These are phyloP conservation scores for Murraya koenigii DNA, from an alignment of 345 rosid genomes.

Conservation along the genomic window DNA sequence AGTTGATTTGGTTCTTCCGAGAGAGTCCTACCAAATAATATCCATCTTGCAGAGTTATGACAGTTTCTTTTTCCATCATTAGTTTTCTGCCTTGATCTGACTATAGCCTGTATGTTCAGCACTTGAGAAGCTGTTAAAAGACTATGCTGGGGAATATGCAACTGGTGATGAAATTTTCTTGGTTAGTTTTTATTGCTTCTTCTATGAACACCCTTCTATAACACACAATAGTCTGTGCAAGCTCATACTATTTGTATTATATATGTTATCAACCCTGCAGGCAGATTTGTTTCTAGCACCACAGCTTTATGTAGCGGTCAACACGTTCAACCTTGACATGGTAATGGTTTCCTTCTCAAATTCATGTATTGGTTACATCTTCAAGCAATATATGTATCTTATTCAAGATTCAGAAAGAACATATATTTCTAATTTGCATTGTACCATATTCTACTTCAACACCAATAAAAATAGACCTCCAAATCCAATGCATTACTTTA, in stretches of 20 bases:
- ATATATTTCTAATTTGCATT: background rate
- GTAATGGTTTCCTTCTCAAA: slow-evolving; percentile 31
- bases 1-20: too few relatives aligned
- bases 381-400: background rate
- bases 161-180: slow-evolving; percentile 70
- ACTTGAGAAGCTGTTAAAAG: slow-evolving; percentile 65
- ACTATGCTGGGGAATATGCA: slow-evolving; percentile 67
- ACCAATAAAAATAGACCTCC: too few relatives aligned
- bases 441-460: background rate
- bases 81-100: slow-evolving; percentile 2
- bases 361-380: background rate
- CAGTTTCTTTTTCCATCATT: background rate
- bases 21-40: slow-evolving; percentile 1
- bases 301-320: slow-evolving; percentile 51
- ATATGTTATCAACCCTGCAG: slow-evolving; percentile 40
- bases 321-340: slow-evolving; percentile 63
- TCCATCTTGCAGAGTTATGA: background rate
- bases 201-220: background rate
- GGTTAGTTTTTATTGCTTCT: slow-evolving; percentile 41
- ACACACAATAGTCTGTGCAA: background rate
- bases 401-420: background rate
- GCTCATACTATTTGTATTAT: background rate
- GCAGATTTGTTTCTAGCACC: slow-evolving; percentile 85
- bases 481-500: too few relatives aligned
- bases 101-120: slow-evolving; percentile 37